These are phyloP conservation scores for Colletotrichum sidae DNA, from an alignment of 2,329 filamentous ascomycete genomes.

Conservation along the genomic window DNA sequence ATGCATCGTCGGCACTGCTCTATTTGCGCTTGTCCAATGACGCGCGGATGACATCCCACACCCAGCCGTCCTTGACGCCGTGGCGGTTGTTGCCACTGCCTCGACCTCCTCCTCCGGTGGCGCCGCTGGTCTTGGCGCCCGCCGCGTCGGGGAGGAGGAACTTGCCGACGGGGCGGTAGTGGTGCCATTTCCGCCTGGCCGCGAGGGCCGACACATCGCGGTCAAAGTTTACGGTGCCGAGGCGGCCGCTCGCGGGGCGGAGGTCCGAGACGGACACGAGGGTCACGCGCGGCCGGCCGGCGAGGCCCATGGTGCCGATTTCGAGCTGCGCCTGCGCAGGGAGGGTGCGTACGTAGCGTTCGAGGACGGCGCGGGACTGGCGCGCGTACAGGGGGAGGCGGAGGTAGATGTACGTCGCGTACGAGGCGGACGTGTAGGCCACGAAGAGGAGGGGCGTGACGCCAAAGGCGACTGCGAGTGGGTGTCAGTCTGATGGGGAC, in stretches of 20 bases:
- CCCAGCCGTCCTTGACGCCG: conserved; percentile 51
- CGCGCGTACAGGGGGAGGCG: conserved; percentile 75
- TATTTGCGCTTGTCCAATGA: conserved; percentile 43
- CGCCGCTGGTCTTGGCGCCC: conserved; percentile 45
- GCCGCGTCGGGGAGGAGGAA: conserved; percentile 48
- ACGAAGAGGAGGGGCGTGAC: conserved; percentile 74
- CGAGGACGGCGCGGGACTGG: conserved; percentile 65
- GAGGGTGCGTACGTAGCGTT: conserved; percentile 61
- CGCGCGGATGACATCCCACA: conserved; percentile 54
- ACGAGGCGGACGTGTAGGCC: conserved; percentile 73
- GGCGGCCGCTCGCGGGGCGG: conserved; percentile 43
- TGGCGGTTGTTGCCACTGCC: conserved; percentile 41
- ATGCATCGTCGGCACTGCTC: not conserved
- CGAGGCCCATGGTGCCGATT: conserved; percentile 66
- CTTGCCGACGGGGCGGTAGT: conserved; percentile 51
- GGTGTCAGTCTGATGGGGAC: conserved; percentile 11
- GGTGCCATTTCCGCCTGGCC: conserved; percentile 52
- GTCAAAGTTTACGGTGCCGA: conserved; percentile 56
- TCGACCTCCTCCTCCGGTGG: conserved; percentile 23
- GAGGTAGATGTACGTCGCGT: conserved; percentile 79
- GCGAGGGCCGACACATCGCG: conserved; percentile 51
- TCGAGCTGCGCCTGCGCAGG: conserved; percentile 60
- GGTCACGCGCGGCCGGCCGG: conserved; percentile 65
- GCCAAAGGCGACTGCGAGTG: conserved; percentile 68
- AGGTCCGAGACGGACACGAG: conserved; percentile 54